Base-by-base conservation (phyloP, 306 rosid species). In the Canavalia ensiformis region DNA sequence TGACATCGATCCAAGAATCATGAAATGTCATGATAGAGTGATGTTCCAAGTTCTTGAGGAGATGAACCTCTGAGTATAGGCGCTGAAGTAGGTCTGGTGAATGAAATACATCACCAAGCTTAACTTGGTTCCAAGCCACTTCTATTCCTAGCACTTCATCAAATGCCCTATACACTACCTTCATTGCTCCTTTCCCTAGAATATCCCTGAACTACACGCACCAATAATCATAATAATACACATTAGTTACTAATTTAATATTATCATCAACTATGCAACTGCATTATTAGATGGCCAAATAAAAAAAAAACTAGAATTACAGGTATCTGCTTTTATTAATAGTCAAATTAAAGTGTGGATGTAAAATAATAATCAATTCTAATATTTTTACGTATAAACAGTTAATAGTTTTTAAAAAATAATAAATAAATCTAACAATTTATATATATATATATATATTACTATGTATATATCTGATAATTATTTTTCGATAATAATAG, bases 111-210 rank as follows among this genome's bases (percentile, higher is more conserved):
- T 92, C 94, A 47, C 86, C 89, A 44, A 95, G 92, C 70, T 83
- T 87, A 39, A 92, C 90, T 83, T 91, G 97, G 80, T 91, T 95
- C 98, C 98, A 95, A 54, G 98, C 98, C 74, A 95, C 98, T 79
- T 95, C 98, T 44, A 90, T 80, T 78, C 97, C 98, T 5, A 81
- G 83, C 4, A 86, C 87, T 77, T 95, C 94, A 82, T 95, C 98
- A 78, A 95, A 92, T 64, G 88, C 97, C 59, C 75, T 90, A 45
- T 95, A 95, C 28, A 95, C 98, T 12, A 85, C 85, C 82, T 95
- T 95, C 94, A 84, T 86, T 12, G 98, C 98, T 79, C 98, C 98
- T 85, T 90, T 93, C 11, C 98, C 98, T 49, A 95, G 82, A 68
- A 92, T 44, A 74, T 95, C 98, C 84, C 84, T 87, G 62, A 91